Percentiles rank a stretch among this genome's conserved stretches.
Conservation (phyloP, 306 rosid species). For the Dalbergia cultrata region DNA sequence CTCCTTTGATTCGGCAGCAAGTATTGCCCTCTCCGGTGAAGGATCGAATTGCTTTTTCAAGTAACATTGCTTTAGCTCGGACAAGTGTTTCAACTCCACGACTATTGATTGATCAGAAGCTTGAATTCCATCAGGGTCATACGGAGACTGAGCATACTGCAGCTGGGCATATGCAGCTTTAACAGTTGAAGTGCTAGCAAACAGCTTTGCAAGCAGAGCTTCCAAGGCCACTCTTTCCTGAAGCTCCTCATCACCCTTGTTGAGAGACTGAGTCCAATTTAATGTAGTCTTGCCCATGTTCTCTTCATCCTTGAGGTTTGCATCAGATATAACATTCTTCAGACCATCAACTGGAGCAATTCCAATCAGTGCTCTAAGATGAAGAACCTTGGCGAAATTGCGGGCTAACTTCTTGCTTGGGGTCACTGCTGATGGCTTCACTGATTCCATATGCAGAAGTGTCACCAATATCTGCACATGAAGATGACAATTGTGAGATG, state of each 20-base stretch:
- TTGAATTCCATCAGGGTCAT: conserved; percentile 80
- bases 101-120: conserved; percentile 69
- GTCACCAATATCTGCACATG: conserved; percentile 22
- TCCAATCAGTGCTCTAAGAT: conserved; percentile 67
- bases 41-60: conserved; percentile 81
- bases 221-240: conserved; percentile 67
- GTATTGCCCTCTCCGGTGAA: conserved; percentile 60
- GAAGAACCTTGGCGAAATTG: conserved; percentile 82
- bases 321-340: conserved; percentile 57
- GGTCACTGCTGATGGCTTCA: conserved; percentile 64
- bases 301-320: conserved; percentile 51
- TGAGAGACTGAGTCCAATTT: conserved; percentile 47
- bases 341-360: conserved; percentile 63
- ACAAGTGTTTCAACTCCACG: conserved; percentile 72
- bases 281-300: conserved; percentile 40
- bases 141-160: conserved; percentile 79
- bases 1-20: conserved; percentile 80
- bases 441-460: conserved; percentile 77
- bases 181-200: conserved; percentile 73
- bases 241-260: conserved; percentile 62
- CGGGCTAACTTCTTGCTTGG: conserved; percentile 75
- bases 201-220: conserved; percentile 76
- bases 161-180: conserved; percentile 89
- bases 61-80: conserved; percentile 83
- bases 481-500: conserved; percentile 31